Evolutionary conservation across 495 filamentous ascomycete genomes (phyloP).

Genomic region (Elaphomyces granulatus): DNA sequence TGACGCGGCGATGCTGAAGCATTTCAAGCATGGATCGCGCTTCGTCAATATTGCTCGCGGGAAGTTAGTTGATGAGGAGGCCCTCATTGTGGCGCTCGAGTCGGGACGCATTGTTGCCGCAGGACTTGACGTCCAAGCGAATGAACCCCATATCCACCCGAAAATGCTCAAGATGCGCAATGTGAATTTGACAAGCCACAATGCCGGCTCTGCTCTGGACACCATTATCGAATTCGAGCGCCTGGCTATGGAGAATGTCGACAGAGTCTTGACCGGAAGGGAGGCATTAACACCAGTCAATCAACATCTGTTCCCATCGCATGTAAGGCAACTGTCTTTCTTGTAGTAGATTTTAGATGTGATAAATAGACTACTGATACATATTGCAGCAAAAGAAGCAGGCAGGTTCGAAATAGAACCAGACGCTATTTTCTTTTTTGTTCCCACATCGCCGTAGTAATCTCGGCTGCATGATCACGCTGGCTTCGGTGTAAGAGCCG

Average conservation of each 20-base stretch:
- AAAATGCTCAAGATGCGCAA: conserved; percentile 34
- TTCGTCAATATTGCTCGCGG: conserved; percentile 66
- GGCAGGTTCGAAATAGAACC: too few relatives aligned
- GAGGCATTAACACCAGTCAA: conserved; percentile 54
- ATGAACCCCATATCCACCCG: conserved; percentile 13
- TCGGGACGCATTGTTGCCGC: conserved; percentile 35
- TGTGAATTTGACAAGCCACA: conserved; percentile 54
- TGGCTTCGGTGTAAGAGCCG: too few relatives aligned
- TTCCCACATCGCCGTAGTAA: too few relatives aligned
- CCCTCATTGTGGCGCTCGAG: conserved; percentile 49
- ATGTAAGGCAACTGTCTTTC: too few relatives aligned
- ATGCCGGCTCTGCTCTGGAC: conserved; percentile 58
- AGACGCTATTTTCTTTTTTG: too few relatives aligned
- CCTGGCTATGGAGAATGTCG: conserved; percentile 57
- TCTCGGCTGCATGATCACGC: too few relatives aligned
- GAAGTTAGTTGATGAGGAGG: conserved; percentile 53
- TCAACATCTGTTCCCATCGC: conserved; percentile 37
- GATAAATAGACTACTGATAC: too few relatives aligned
- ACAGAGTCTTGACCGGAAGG: conserved; percentile 39
- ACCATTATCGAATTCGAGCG: conserved; percentile 60
- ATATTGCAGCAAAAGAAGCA: too few relatives aligned
- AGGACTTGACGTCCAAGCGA: conserved; percentile 45
- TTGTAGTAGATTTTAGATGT: too few relatives aligned
- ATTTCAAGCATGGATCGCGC: conserved; percentile 41
- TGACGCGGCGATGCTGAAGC: conserved; percentile 30